Conservation (phyloP, 148 eudicot species). For the Bassia scoparia region DNA sequence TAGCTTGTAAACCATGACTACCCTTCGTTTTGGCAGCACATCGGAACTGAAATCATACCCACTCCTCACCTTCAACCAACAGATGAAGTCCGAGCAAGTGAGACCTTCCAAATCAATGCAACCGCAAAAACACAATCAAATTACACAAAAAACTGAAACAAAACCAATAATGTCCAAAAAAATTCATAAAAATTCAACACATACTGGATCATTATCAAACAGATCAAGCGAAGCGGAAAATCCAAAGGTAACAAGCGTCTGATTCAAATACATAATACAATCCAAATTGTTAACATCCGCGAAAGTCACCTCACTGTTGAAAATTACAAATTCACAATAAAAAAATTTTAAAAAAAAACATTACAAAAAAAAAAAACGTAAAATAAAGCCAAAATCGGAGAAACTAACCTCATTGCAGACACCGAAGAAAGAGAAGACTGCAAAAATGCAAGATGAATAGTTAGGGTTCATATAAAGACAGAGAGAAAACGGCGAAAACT, state of each 20-base stretch:
- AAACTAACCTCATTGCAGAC: conserved; percentile 57
- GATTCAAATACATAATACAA: conserved; percentile 84
- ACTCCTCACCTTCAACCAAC: conserved; percentile 86
- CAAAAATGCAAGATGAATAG: not conserved
- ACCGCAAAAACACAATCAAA: not conserved
- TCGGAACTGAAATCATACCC: conserved; percentile 81
- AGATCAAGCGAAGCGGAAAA: conserved; percentile 98
- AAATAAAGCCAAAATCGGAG: not conserved
- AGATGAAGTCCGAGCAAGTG: conserved; percentile 90
- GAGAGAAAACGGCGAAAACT: conserved; percentile 8
- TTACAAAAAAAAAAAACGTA: conserved; percentile 6
- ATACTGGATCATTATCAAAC: conserved; percentile 89
- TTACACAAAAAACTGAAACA: not conserved
- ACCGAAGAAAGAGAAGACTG: conserved; percentile 46
- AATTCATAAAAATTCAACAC: not conserved
- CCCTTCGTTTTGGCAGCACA: conserved; percentile 87
- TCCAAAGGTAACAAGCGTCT: conserved; percentile 85
- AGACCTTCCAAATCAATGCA: conserved; percentile 50
- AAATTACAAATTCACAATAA: not conserved
- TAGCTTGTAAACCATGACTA: too few species aligned
- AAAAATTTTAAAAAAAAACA: not conserved
- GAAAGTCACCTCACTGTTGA: conserved; percentile 64
- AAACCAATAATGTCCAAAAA: not conserved
- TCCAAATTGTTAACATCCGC: conserved; percentile 86
- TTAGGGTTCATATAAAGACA: not conserved